These are phyloP conservation scores for Colletotrichum euphorbiae DNA, from an alignment of 2,329 filamentous ascomycete species.

Conservation along the genomic window DNA sequence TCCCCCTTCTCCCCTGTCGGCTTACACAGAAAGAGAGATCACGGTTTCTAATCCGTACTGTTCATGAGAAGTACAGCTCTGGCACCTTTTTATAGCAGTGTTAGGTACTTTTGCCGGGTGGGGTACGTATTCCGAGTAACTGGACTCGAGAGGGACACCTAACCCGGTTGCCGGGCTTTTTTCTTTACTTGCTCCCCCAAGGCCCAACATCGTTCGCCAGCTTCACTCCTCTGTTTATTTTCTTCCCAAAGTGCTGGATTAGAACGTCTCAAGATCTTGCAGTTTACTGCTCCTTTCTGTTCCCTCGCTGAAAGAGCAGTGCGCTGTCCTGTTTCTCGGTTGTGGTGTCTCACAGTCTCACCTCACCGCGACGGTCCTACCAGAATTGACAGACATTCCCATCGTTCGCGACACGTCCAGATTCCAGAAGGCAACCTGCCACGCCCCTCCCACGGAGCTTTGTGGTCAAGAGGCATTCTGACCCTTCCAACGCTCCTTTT, in stretches of 20 bases:
- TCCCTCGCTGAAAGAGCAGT: background rate
- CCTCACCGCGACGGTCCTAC: slow-evolving; percentile 27
- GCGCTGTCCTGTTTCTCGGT: slow-evolving; percentile 6
- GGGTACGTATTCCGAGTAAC: slow-evolving; percentile 17
- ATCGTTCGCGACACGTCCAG: slow-evolving; percentile 18
- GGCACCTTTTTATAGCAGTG: background rate
- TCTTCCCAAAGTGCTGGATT: slow-evolving; percentile 3
- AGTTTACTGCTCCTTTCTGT: slow-evolving; percentile 1
- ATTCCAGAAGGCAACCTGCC: slow-evolving; percentile 7
- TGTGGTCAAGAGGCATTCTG: background rate
- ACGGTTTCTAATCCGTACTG: background rate
- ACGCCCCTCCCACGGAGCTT: slow-evolving; percentile 1
- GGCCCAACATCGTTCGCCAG: background rate
- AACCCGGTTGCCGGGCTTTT: slow-evolving; percentile 17
- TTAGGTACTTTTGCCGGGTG: background rate
- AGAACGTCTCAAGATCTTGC: slow-evolving; percentile 6
- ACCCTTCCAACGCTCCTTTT: slow-evolving; percentile 2
- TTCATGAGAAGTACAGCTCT: background rate
- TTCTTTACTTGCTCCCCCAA: slow-evolving; percentile 24
- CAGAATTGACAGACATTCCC: slow-evolving; percentile 20
- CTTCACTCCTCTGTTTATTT: slow-evolving; percentile 11
- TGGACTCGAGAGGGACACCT: slow-evolving; percentile 31
- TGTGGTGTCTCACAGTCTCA: slow-evolving; percentile 19
- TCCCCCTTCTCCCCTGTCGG: background rate
- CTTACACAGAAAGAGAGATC: slow-evolving; percentile 23